Percentiles rank a stretch among this genome's conserved stretches.
These are phyloP conservation scores for Trypanosomatidae sp. DNA, from an alignment of 208 protist genomes.

Conservation along the genomic window DNA sequence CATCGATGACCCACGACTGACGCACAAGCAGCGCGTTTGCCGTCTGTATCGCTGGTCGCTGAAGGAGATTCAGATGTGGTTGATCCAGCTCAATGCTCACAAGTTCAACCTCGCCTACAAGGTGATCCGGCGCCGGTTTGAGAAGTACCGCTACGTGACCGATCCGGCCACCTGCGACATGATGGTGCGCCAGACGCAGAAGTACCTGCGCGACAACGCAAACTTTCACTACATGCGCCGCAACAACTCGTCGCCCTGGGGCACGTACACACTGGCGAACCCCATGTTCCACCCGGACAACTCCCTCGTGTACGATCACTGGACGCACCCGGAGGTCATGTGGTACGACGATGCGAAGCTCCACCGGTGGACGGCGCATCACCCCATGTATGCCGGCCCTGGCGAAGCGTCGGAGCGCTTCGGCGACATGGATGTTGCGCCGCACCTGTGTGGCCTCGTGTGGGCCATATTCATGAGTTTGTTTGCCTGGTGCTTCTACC, in stretches of 20 bases:
- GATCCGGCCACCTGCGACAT: constrained; percentile 91
- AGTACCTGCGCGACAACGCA: constrained; percentile 89
- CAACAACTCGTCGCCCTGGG: constrained; percentile 84
- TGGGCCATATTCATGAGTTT: constrained; percentile 32
- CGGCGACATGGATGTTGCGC: constrained; percentile 83
- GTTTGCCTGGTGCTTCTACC: constrained; percentile 50
- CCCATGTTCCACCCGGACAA: constrained; percentile 90
- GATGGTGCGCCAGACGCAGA: constrained; percentile 93
- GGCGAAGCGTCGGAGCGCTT: constrained; percentile 85
- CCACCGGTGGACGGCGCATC: constrained; percentile 82
- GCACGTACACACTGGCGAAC: constrained; percentile 81
- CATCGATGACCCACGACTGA: constrained; percentile 91
- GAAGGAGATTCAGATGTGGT: constrained; percentile 89
- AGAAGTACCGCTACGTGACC: constrained; percentile 89
- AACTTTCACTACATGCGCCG: constrained; percentile 81
- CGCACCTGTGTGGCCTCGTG: constrained; percentile 55
- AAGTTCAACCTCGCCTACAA: constrained; percentile 92
- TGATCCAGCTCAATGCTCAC: constrained; percentile 83
- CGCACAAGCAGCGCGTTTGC: constrained; percentile 92
- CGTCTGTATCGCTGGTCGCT: constrained; percentile 90
- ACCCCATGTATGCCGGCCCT: constrained; percentile 78
- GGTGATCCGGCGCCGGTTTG: constrained; percentile 84
- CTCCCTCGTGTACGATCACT: constrained; percentile 91
- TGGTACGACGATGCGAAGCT: constrained; percentile 93
- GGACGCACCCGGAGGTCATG: constrained; percentile 90